phyloP scores from a whole-genome alignment of 2,329 filamentous ascomycete genomes.

The Xylaria arbuscula region DNA sequence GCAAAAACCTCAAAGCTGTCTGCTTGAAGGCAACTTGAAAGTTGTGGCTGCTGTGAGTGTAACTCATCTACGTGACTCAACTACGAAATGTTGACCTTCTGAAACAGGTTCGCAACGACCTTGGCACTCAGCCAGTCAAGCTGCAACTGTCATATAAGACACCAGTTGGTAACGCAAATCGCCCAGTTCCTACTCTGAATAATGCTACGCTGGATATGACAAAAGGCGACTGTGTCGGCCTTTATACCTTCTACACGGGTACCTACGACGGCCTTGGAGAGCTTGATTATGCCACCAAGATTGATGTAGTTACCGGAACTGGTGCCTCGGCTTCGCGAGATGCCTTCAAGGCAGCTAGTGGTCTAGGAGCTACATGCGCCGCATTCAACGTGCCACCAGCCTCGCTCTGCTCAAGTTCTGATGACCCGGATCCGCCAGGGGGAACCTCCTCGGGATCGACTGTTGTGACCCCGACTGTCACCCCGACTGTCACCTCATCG shows the following conservation, averaged over 20 bases:
- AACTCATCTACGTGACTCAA: neutral
- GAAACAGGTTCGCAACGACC: slow-evolving; percentile 59
- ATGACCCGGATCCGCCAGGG: slow-evolving; percentile 37
- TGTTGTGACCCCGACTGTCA: slow-evolving; percentile 35
- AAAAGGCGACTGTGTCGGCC: slow-evolving; percentile 58
- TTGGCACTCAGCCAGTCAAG: slow-evolving; percentile 54
- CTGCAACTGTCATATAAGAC: slow-evolving; percentile 59
- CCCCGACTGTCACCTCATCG: slow-evolving; percentile 38
- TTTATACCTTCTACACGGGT: slow-evolving; percentile 61
- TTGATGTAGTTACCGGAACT: slow-evolving; percentile 58
- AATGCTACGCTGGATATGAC: slow-evolving; percentile 54
- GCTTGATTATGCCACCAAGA: slow-evolving; percentile 57
- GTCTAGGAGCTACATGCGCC: slow-evolving; percentile 58
- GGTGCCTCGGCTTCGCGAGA: slow-evolving; percentile 54
- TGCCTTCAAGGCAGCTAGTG: slow-evolving; percentile 60
- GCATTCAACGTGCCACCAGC: slow-evolving; percentile 53
- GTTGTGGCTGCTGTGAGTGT: slow-evolving; percentile 56
- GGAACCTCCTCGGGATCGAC: slow-evolving; percentile 37
- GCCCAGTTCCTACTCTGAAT: slow-evolving; percentile 57
- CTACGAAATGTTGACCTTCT: slow-evolving; percentile 14
- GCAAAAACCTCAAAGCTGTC: slow-evolving; percentile 68
- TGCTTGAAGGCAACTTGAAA: slow-evolving; percentile 59
- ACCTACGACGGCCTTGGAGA: slow-evolving; percentile 58
- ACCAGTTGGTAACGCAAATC: slow-evolving; percentile 50
- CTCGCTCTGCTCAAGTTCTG: slow-evolving; percentile 44